phyloP scores from a whole-genome alignment of 1,139 yeast genomes.

The Saccharomyces hybrid region DNA sequence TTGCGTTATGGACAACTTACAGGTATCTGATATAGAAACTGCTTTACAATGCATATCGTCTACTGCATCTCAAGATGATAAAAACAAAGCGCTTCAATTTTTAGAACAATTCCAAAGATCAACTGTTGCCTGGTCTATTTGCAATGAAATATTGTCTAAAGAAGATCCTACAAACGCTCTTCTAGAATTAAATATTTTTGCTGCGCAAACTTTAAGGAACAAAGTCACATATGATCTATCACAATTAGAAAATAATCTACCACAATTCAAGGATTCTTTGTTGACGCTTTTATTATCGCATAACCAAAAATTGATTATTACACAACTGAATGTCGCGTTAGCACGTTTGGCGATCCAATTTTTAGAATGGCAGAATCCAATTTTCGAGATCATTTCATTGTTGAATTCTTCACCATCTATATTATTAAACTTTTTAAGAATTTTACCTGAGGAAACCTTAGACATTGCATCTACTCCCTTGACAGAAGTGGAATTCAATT shows the following conservation, averaged over 20 bases:
- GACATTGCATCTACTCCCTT: constrained; percentile 72
- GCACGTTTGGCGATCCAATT: constrained; percentile 78
- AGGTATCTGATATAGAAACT: constrained; percentile 19
- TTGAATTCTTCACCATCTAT: constrained; percentile 36
- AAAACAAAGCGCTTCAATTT: constrained; percentile 35
- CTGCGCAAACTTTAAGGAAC: constrained; percentile 84
- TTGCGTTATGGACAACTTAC: neutral
- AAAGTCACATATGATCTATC: constrained; percentile 76
- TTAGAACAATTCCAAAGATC: constrained; percentile 81
- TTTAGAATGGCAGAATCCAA: constrained; percentile 62
- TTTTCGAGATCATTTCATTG: constrained; percentile 51
- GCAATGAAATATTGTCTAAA: constrained; percentile 29
- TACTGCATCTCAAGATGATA: constrained; percentile 17
- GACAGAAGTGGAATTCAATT: constrained; percentile 71
- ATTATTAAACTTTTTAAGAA: constrained; percentile 69
- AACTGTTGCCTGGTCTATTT: constrained; percentile 56
- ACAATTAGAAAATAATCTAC: constrained; percentile 65
- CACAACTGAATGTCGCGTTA: constrained; percentile 73
- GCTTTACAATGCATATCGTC: constrained; percentile 30
- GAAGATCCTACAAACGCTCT: constrained; percentile 18
- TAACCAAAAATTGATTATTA: constrained; percentile 50
- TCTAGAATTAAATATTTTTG: constrained; percentile 62
- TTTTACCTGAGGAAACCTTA: constrained; percentile 84
- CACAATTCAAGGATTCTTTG: constrained; percentile 41
- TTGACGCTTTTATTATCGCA: constrained; percentile 32